A percentile compares a stretch with the other conserved stretches of the same genome.
These are phyloP conservation scores for Balansia obtecta DNA, from an alignment of 2,329 filamentous ascomycete species.

Conservation along the genomic window DNA sequence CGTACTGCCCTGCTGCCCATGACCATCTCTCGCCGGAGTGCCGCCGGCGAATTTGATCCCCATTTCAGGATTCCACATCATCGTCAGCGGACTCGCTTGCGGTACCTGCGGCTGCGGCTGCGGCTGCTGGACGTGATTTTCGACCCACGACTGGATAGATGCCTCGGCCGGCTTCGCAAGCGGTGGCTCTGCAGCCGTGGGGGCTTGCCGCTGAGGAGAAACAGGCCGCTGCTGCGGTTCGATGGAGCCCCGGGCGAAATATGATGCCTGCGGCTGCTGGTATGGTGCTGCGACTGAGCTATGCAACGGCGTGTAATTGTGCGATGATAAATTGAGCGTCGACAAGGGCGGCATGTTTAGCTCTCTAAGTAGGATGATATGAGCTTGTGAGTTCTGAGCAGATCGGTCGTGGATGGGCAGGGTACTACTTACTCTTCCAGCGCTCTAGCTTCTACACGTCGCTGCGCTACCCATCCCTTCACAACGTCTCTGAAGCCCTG, in stretches of 20 bases:
- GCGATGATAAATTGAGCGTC: slow-evolving; percentile 28
- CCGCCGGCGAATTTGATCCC: slow-evolving; percentile 61
- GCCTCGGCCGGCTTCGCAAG: slow-evolving; percentile 28
- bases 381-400: slow-evolving; percentile 5
- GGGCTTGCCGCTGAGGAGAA: slow-evolving; percentile 8
- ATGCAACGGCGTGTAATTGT: slow-evolving; percentile 12
- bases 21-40: slow-evolving; percentile 12
- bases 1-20: slow-evolving; percentile 11
- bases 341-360: slow-evolving; percentile 39
- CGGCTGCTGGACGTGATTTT: slow-evolving; percentile 44
- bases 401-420: no score
- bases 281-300: slow-evolving; percentile 5
- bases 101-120: slow-evolving; percentile 37
- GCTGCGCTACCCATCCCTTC: slow-evolving; percentile 65
- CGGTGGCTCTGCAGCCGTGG: slow-evolving; percentile 15
- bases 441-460: slow-evolving; percentile 67
- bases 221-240: not conserved
- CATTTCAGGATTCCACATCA: slow-evolving; percentile 63
- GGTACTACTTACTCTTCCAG: slow-evolving; percentile 77
- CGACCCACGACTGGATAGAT: slow-evolving; percentile 47
- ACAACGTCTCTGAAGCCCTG: slow-evolving; percentile 66
- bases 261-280: slow-evolving; percentile 9
- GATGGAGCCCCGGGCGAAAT: slow-evolving; percentile 5
- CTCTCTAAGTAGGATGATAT: slow-evolving; percentile 24
- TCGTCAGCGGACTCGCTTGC: slow-evolving; percentile 18